phyloP scores from a whole-genome alignment of 352 stramenopile genomes.

The Globisporangium canariense region DNA sequence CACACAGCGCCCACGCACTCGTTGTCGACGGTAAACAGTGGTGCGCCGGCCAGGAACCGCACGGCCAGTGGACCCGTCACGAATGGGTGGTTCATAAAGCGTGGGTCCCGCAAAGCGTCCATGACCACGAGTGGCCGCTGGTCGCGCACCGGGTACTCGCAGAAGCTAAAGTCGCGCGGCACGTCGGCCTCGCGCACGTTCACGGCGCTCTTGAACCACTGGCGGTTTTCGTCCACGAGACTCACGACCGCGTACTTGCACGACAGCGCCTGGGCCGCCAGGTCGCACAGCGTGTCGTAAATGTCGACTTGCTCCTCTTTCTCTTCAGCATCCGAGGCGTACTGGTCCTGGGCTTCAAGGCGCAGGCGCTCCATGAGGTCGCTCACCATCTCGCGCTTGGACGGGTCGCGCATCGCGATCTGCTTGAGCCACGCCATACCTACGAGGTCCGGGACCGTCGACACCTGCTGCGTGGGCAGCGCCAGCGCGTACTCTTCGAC shows the following conservation, averaged over 20 bases:
- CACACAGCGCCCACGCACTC: conserved; percentile 75
- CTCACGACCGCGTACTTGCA: conserved; percentile 83
- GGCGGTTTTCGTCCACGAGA: conserved; percentile 91
- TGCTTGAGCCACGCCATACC: conserved; percentile 77
- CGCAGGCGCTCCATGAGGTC: conserved; percentile 69
- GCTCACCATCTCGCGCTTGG: conserved; percentile 66
- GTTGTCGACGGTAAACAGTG: conserved; percentile 85
- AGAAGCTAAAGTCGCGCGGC: conserved; percentile 84
- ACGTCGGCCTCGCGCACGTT: conserved; percentile 76
- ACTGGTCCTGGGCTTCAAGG: conserved; percentile 32
- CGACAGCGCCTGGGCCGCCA: conserved; percentile 67
- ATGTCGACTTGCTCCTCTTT: conserved; percentile 68
- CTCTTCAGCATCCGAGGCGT: conserved; percentile 14
- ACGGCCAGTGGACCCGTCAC: conserved; percentile 89
- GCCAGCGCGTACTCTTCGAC: conserved; percentile 76
- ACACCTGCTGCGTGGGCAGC: conserved; percentile 48
- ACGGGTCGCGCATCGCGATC: conserved; percentile 58
- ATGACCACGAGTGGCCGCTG: conserved; percentile 82
- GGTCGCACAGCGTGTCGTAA: conserved; percentile 79
- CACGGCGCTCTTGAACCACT: conserved; percentile 93
- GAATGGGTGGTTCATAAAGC: conserved; percentile 88
- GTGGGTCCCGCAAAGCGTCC: conserved; percentile 83
- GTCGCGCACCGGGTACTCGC: conserved; percentile 73
- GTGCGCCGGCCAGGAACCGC: conserved; percentile 92
- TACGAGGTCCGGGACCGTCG: conserved; percentile 67